Conservation (phyloP, 2,329 filamentous ascomycete genomes). For the Cladobotryum mycophilum region DNA sequence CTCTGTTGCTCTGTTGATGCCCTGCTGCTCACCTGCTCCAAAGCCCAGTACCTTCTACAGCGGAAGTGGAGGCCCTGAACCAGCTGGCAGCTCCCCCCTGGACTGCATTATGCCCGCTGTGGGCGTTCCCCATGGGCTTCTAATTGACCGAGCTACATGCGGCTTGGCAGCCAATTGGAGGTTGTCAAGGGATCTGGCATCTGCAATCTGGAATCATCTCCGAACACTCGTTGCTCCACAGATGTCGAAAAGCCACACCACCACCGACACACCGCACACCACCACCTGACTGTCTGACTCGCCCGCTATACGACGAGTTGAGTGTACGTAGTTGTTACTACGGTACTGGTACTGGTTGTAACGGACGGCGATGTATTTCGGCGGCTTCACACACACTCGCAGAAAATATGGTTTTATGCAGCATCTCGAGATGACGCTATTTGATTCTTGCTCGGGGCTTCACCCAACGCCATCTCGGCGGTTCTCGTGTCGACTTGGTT, state of each 20-base stretch:
- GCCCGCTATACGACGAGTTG: background rate
- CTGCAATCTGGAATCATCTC: conserved; percentile 11
- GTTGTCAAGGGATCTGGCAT: conserved; percentile 1
- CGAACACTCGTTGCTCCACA: background rate
- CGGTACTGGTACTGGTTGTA: too few species aligned
- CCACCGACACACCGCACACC: too few species aligned
- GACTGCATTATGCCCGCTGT: too few species aligned
- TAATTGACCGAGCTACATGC: conserved; percentile 17
- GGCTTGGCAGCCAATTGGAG: conserved; percentile 10
- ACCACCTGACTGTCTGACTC: too few species aligned
- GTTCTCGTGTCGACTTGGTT: background rate
- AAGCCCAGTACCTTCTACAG: background rate
- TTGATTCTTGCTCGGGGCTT: background rate
- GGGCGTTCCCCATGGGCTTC: background rate
- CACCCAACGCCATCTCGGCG: background rate
- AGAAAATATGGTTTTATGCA: too few species aligned
- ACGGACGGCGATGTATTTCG: too few species aligned
- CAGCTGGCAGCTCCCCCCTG: background rate
- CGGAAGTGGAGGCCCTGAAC: too few species aligned
- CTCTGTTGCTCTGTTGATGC: too few species aligned
- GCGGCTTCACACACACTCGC: too few species aligned
- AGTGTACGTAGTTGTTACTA: too few species aligned
- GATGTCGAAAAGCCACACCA: too few species aligned
- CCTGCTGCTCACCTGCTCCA: background rate
- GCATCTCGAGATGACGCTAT: too few species aligned